Base-by-base conservation (phyloP, 306 rosid genomes). In the Citrullus mucosospermus region DNA sequence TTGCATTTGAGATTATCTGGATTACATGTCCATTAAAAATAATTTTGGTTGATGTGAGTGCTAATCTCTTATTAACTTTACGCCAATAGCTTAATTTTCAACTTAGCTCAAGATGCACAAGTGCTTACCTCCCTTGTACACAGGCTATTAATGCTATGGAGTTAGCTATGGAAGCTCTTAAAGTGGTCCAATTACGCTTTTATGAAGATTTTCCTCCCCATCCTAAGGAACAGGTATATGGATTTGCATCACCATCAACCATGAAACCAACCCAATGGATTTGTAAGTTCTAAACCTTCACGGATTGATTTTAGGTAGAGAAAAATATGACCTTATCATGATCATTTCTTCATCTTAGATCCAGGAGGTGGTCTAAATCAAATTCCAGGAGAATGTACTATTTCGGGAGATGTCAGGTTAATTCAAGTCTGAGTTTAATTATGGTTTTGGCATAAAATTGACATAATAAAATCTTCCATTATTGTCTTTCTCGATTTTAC, bases 261-360 rank as follows among this genome's bases (percentile, higher is more conserved):
- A 91, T 95, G 93, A 95, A 95, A 81, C 99, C 99, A 84, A 92
- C 99, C 76, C 97, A 95, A 78, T 95, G 99, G 99, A 91, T 82
- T 53, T 92, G 98, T 95, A 85, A 88, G 97, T 86, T 84, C 43
- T 55, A 58, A 44, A 77, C 32, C 38, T 76, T 43, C 50, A 39
- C 58, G 61, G 4, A 20, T 32, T 53, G 63, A 28, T 77, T 66
- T 61, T 46, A 36, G 32, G 69, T 38, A 44, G 25, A 48, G 50
- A 20, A 68, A 82, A 68, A 81, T 39, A 59, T 44, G 32, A 17
- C 75, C 9, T 77, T 39, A 61, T 79, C 58, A 41, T 38, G 32
- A 68, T 74, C 38, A n/a, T 69, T 48, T 69, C 70, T 61, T 46
- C 32, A 15, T 77, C 57, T 78, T 87, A 94, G 99, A 92, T 86